Percentiles rank a stretch among this genome's conserved stretches.
These are phyloP conservation scores for Ceratopteris richardii DNA, from an alignment of 75 land plant genomes.

Conservation along the genomic window DNA sequence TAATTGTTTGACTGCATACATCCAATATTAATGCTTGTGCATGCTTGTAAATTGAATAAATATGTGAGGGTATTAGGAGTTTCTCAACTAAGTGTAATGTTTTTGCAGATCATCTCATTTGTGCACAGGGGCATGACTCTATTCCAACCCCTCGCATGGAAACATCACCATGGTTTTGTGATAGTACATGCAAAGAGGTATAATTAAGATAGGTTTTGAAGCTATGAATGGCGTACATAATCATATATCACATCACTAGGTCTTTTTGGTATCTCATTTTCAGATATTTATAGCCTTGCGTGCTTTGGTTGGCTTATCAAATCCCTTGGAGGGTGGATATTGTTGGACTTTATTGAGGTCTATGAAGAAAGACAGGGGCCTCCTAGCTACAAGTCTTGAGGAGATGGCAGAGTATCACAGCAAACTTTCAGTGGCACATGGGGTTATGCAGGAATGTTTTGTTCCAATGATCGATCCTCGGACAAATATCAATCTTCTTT, in stretches of 20 bases:
- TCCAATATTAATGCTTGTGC: no score
- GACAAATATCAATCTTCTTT: constrained; percentile 66
- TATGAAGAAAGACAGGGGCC: constrained; percentile 14
- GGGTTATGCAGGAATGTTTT: constrained; percentile 97
- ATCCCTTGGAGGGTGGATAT: constrained; percentile 17
- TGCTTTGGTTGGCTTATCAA: constrained; percentile 19
- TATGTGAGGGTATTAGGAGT: no score
- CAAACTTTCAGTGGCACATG: constrained; percentile 76
- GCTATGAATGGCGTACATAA: no score
- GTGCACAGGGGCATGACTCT: neutral
- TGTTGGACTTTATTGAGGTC: constrained; percentile 36
- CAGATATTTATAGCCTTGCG: constrained; percentile 28
- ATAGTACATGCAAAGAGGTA: neutral
- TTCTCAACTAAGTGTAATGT: neutral
- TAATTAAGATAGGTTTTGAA: no score
- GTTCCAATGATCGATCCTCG: constrained; percentile 71
- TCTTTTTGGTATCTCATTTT: neutral
- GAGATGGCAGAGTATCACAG: constrained; percentile 60
- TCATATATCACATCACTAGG: neutral
- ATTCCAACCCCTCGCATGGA: neutral
- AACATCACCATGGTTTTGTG: neutral
- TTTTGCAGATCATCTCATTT: constrained; percentile 4
- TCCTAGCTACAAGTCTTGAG: constrained; percentile 11
- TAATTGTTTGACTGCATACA: no score
- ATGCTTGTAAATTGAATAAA: no score